Percentiles rank a stretch among this genome's conserved stretches.
These are phyloP conservation scores for Daldinia caldariorum DNA, from an alignment of 495 filamentous ascomycete species.

Conservation along the genomic window DNA sequence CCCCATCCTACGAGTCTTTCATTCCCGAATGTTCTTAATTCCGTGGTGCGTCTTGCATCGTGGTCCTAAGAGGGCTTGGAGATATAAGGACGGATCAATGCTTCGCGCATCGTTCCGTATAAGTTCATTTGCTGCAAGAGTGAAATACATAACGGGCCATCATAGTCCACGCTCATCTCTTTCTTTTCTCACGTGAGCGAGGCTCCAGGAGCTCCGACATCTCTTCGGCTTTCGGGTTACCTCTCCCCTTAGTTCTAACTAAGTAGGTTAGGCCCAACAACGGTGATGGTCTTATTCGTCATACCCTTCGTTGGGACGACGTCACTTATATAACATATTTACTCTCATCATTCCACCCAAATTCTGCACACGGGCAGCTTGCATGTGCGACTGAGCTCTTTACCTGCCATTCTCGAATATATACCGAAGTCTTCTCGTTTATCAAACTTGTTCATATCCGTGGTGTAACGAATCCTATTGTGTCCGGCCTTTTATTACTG, in stretches of 20 bases:
- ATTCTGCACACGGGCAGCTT: conserved; percentile 6
- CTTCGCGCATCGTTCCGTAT: conserved; percentile 38
- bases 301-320: conserved; percentile 24
- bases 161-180: conserved; percentile 63
- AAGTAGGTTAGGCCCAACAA: conserved; percentile 13
- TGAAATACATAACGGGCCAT: conserved; percentile 55
- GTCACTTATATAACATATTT: conserved; percentile 28
- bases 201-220: conserved; percentile 67
- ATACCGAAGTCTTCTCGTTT: conserved; percentile 12
- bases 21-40: conserved; percentile 55
- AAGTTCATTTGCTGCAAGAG: conserved; percentile 55
- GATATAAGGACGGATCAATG: conserved; percentile 40
- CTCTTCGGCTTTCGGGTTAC: conserved; percentile 15
- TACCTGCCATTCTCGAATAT: conserved; percentile 15
- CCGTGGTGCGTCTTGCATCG: conserved; percentile 61
- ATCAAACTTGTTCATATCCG: background rate
- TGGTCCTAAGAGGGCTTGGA: conserved; percentile 58
- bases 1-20: conserved; percentile 54
- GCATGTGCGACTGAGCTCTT: conserved; percentile 32
- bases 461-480: background rate
- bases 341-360: conserved; percentile 17
- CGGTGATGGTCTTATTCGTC: conserved; percentile 32
- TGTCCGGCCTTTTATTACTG: background rate
- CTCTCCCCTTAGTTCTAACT: conserved; percentile 18
- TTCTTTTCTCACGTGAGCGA: conserved; percentile 55